phyloP scores from a whole-genome alignment of 352 stramenopile genomes.

The Globisporangium recalcitrans region DNA sequence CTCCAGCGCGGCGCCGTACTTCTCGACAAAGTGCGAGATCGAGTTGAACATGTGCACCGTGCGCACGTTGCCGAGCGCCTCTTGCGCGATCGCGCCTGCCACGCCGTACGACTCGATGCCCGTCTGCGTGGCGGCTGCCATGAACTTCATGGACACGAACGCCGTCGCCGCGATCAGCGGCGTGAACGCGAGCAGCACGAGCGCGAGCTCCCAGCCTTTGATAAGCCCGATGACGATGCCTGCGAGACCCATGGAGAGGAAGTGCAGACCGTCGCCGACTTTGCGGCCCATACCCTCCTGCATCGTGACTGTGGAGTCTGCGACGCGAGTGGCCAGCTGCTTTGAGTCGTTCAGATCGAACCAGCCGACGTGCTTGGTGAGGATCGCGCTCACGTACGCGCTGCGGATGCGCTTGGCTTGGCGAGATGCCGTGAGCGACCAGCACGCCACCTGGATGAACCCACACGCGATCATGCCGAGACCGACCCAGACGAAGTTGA shows the following conservation, averaged over 20 bases:
- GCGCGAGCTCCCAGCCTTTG: slow-evolving; percentile 59
- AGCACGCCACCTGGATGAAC: slow-evolving; percentile 45
- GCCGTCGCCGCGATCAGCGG: slow-evolving; percentile 52
- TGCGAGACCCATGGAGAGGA: slow-evolving; percentile 54
- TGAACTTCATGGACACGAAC: slow-evolving; percentile 49
- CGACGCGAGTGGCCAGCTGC: slow-evolving; percentile 25
- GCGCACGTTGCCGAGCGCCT: slow-evolving; percentile 59
- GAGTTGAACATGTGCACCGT: slow-evolving; percentile 81
- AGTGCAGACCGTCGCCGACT: slow-evolving; percentile 54
- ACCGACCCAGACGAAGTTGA: slow-evolving; percentile 34
- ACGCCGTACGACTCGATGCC: slow-evolving; percentile 57
- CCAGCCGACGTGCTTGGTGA: slow-evolving; percentile 36
- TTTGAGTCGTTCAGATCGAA: slow-evolving; percentile 37
- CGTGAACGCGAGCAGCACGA: slow-evolving; percentile 64
- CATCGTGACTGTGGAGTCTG: slow-evolving; percentile 40
- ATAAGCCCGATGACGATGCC: slow-evolving; percentile 60
- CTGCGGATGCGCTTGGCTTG: slow-evolving; percentile 40
- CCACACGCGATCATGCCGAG: slow-evolving; percentile 20
- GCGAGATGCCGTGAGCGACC: slow-evolving; percentile 52
- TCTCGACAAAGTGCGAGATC: slow-evolving; percentile 45
- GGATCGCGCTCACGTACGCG: slow-evolving; percentile 32
- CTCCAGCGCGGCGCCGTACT: slow-evolving; percentile 48
- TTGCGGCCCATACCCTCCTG: slow-evolving; percentile 65
- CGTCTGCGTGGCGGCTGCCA: slow-evolving; percentile 41
- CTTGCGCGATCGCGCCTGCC: slow-evolving; percentile 62